Percentiles rank a stretch among this genome's conserved stretches.
Evolutionary conservation across 2,329 filamentous ascomycete genomes (phyloP).

Genomic region (Fusarium sp.): DNA sequence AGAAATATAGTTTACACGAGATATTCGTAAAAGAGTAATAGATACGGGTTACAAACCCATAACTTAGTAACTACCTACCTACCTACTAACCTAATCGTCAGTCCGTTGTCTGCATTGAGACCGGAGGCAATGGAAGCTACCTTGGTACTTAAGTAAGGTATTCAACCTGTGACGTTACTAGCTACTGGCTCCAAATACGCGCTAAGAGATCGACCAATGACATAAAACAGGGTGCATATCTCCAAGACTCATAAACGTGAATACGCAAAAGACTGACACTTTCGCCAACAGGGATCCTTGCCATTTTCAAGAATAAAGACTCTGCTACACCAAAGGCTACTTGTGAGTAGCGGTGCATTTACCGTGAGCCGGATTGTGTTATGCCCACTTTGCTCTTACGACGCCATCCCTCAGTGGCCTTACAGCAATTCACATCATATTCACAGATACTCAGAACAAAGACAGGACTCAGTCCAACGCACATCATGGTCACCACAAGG

Average conservation of each 20-base stretch:
- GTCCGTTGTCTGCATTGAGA: neutral
- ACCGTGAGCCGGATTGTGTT: neutral
- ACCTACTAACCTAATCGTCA: neutral
- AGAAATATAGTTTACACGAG: neutral
- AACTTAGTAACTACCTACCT: too few species aligned
- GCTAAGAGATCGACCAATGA: conserved; percentile 18
- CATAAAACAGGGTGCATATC: conserved; percentile 8
- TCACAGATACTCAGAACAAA: neutral
- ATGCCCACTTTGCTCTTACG: conserved; percentile 24
- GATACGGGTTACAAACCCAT: neutral
- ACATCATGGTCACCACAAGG: conserved; percentile 48
- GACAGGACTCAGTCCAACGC: conserved; percentile 12
- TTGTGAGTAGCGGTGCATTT: neutral
- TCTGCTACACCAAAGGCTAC: neutral
- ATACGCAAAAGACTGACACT: conserved; percentile 2
- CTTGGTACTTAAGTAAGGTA: too few species aligned
- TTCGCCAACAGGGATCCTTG: neutral
- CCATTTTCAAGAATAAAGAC: neutral
- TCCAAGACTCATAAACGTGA: conserved; percentile 12
- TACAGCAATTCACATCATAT: conserved; percentile 16
- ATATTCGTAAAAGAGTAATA: neutral
- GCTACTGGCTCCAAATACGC: neutral
- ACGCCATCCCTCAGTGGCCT: neutral
- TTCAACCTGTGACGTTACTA: neutral
- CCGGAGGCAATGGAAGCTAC: neutral